Evolutionary conservation across 1,284 basidiomycete species (phyloP), one percentile per base, ranked within the genome.

Genomic region (Ustilago sp.): DNA sequence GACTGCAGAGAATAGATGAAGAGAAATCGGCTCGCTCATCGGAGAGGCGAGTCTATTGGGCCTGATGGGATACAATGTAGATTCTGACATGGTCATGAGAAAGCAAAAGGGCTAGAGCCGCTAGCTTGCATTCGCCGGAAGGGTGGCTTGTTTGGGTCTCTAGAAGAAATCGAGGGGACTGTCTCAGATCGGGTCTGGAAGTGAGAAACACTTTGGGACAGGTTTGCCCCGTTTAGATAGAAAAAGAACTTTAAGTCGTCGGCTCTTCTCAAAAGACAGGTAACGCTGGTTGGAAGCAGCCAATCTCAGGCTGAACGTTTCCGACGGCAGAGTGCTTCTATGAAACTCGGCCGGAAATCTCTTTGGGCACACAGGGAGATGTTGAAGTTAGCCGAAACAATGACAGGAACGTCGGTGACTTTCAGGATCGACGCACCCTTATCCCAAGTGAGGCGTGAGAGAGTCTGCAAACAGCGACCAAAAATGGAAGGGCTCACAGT

Each of bases 331-430:
- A 38, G 17, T 9, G 36, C 34, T 45, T n/a, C 28, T 15, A 43
- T 43, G 12, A 43, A n/a, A 47, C 48, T 31, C 23, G 48, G 8
- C 11, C 32, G 50, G 50, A 31, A 51, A 51, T 34, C 50, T 51
- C 31, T 4, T n/a, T 17, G 17, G 50, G 41, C 28, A 34, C 31
- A 2, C 13, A 32, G 13, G 19, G 47, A 60, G 59, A 50, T 56
- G 53, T 63, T 63, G 53, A 63, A 63, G 5, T 8, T 8, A 50
- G 61, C 61, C 61, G 61, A 63, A 63, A 63, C 52, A 36, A 55
- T 34, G 12, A 31, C 41, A 63, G 61, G 53, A 34, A 63, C 52
- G 53, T 52, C 54, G 62, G 62, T 38, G 55, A 57, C 62, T 63
- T 8, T 8, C 0, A 19, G 43, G 38, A 55, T 55, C 53, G 53